Evolutionary conservation across 805 yeast species (phyloP).

Genomic region (Sugiyamaella lignohabitans): DNA sequence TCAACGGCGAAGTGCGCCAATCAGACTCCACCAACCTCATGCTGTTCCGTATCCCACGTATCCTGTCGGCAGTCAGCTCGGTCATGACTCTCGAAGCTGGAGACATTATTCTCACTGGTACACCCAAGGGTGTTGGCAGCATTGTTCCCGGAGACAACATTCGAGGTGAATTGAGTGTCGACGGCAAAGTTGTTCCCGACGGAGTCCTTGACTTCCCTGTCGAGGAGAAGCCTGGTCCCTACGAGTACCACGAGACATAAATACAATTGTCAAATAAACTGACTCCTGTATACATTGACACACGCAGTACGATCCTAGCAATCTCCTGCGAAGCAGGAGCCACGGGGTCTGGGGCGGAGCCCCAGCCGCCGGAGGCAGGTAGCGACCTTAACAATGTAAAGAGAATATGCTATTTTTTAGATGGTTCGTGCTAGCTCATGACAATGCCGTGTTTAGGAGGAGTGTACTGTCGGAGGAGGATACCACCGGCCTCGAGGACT

Average conservation of each 20-base stretch:
- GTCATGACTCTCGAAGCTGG: slow-evolving; percentile 89
- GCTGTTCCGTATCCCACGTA: slow-evolving; percentile 81
- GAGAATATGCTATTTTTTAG: too few species aligned
- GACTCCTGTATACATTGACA: too few species aligned
- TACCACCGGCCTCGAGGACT: slow-evolving; percentile 70
- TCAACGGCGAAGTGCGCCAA: slow-evolving; percentile 69
- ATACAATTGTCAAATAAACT: background rate
- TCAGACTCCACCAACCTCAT: slow-evolving; percentile 68
- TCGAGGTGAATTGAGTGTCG: slow-evolving; percentile 52
- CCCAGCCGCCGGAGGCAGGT: background rate
- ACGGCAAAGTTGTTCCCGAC: slow-evolving; percentile 51
- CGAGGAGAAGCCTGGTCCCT: slow-evolving; percentile 54
- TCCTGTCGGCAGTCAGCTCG: slow-evolving; percentile 73
- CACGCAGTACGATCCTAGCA: background rate
- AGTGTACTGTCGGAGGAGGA: slow-evolving; percentile 56
- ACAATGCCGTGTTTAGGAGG: slow-evolving; percentile 33
- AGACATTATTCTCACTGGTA: slow-evolving; percentile 88
- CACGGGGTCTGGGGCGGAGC: too few species aligned
- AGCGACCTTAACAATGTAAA: too few species aligned
- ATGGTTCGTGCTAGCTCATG: too few species aligned
- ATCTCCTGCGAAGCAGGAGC: background rate
- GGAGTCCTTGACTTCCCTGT: slow-evolving; percentile 46
- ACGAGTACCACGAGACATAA: slow-evolving; percentile 42
- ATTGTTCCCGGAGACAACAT: slow-evolving; percentile 73
- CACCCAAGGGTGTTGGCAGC: slow-evolving; percentile 96